Conservation (phyloP, 192 early-diverging fungal species). For the Chytriomyces hyalinus region DNA sequence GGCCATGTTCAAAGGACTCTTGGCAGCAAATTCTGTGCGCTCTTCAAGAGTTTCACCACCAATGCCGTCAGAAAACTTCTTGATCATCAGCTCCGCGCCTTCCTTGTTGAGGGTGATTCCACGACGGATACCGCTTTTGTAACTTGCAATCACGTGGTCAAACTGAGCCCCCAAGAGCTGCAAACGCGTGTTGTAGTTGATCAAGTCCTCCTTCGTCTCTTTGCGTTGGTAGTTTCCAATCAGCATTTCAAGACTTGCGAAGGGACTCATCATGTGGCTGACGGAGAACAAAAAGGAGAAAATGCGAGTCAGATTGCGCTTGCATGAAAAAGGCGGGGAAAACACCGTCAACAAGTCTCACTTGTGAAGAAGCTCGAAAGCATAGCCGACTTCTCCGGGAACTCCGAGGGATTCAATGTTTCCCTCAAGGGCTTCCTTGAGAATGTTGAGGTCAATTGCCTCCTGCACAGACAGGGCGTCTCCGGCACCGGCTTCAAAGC, state of each 20-base stretch:
- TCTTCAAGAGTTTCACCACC: slow-evolving; percentile 22
- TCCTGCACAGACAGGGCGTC: background rate
- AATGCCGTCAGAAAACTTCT: slow-evolving; percentile 20
- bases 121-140: slow-evolving; percentile 29
- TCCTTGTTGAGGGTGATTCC: slow-evolving; percentile 35
- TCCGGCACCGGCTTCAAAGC: background rate
- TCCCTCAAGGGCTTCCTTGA: slow-evolving; percentile 14
- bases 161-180: slow-evolving; percentile 24
- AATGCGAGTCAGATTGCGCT: background rate
- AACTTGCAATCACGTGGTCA: slow-evolving; percentile 36
- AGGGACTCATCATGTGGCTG: slow-evolving; percentile 33
- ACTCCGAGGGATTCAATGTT: slow-evolving; percentile 10
- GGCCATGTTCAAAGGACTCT: slow-evolving; percentile 22
- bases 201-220: slow-evolving; percentile 32
- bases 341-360: background rate
- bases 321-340: background rate
- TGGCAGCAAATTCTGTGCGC: slow-evolving; percentile 15
- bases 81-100: slow-evolving; percentile 40
- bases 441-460: background rate
- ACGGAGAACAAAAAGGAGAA: background rate
- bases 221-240: slow-evolving; percentile 33
- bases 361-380: slow-evolving; percentile 24
- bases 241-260: slow-evolving; percentile 29
- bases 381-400: slow-evolving; percentile 34
- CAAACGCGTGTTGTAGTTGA: slow-evolving; percentile 38